These are phyloP conservation scores for Beauveria australis DNA, from an alignment of 2,329 filamentous ascomycete genomes.

Conservation along the genomic window DNA sequence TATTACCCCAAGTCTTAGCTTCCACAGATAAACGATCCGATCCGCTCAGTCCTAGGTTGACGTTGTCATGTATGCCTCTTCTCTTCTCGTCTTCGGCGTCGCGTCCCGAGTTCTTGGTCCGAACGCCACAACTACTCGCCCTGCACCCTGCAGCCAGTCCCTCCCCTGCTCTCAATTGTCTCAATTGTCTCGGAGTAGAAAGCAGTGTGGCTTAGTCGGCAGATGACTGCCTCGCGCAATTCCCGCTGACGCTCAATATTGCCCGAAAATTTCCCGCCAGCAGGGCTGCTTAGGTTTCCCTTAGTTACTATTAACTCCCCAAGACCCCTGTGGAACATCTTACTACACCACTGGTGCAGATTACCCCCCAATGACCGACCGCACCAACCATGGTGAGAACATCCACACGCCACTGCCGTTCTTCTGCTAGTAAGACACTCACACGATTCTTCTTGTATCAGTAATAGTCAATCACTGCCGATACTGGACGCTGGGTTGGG, in stretches of 20 bases:
- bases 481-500: slow-evolving; percentile 6
- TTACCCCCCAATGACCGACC: not conserved
- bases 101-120: too few species aligned
- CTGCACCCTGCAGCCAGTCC: not conserved
- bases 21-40: not conserved
- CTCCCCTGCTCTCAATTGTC: not conserved
- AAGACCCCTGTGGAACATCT: not conserved
- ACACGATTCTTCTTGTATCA: not conserved
- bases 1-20: slow-evolving; percentile 6
- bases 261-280: not conserved
- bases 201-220: slow-evolving; percentile 6
- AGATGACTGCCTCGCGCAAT: not conserved
- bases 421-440: not conserved
- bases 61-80: too few species aligned
- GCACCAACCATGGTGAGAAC: too few species aligned
- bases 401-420: too few species aligned
- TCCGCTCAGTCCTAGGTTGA: not conserved
- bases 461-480: not conserved
- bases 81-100: not conserved
- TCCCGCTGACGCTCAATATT: not conserved
- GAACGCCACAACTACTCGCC: not conserved
- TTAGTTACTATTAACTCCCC: not conserved
- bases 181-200: slow-evolving; percentile 4
- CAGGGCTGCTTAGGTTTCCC: not conserved
- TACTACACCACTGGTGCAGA: not conserved